These are phyloP conservation scores for Phytophthora citrophthora DNA, from an alignment of 352 stramenopile genomes.

Conservation along the genomic window DNA sequence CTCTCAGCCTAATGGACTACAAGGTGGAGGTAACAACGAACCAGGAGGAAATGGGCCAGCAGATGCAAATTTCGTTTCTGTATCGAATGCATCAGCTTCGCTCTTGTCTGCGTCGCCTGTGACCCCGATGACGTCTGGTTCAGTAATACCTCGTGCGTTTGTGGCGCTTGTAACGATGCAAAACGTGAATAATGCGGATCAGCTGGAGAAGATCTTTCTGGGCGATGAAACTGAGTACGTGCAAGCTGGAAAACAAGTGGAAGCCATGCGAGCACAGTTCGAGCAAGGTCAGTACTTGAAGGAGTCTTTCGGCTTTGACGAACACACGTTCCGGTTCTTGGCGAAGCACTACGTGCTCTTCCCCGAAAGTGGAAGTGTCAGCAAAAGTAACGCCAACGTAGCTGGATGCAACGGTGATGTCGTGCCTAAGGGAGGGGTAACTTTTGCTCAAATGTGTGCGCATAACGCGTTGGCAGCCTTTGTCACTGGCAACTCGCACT, in stretches of 20 bases:
- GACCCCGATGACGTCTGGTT: constrained; percentile 46
- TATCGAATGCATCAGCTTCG: constrained; percentile 44
- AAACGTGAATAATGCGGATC: constrained; percentile 60
- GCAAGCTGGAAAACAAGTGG: constrained; percentile 55
- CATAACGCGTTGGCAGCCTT: constrained; percentile 85
- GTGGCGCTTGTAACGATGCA: constrained; percentile 80
- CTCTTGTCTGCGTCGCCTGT: constrained; percentile 42
- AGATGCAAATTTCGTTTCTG: constrained; percentile 42
- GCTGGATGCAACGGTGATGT: constrained; percentile 16
- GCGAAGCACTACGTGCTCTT: constrained; percentile 77
- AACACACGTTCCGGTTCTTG: constrained; percentile 85
- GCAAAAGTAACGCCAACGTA: constrained; percentile 2
- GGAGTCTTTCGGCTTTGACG: constrained; percentile 87
- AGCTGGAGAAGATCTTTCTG: constrained; percentile 77
- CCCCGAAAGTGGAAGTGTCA: constrained; percentile 11
- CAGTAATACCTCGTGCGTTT: constrained; percentile 52
- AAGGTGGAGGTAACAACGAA: constrained; percentile 15
- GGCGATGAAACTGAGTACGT: constrained; percentile 69
- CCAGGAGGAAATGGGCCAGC: constrained; percentile 3
- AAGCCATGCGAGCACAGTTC: constrained; percentile 72
- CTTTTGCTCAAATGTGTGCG: constrained; percentile 78
- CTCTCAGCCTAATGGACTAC: constrained; percentile 30
- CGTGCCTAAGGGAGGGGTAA: constrained; percentile 24
- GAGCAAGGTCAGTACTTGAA: constrained; percentile 71
- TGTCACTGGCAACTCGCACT: constrained; percentile 70